phyloP scores from a whole-genome alignment of 768 basidiomycete genomes.

The Hypsizygus marmoreus region DNA sequence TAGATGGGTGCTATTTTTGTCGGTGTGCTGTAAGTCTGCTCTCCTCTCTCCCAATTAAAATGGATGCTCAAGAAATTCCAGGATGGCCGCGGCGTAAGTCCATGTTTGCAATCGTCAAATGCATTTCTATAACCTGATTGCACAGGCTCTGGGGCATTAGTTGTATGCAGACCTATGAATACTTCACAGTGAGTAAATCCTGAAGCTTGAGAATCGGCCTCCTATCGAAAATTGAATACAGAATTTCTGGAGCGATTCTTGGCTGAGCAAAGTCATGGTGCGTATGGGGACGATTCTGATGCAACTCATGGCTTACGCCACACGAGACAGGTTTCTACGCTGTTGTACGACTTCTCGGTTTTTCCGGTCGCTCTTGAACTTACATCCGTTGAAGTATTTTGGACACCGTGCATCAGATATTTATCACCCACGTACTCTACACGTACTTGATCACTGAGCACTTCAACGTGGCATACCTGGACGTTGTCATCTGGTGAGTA shows the following conservation, averaged over 20 bases:
- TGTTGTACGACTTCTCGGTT: conserved; percentile 7
- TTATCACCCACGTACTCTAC: conserved; percentile 8
- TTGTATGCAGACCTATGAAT: conserved; percentile 16
- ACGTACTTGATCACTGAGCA: conserved; percentile 9
- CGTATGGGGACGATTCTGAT: neutral
- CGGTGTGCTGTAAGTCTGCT: conserved; percentile 12
- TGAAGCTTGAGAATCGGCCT: too few species aligned
- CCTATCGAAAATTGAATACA: too few species aligned
- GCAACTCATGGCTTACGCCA: neutral
- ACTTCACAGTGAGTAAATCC: conserved; percentile 9
- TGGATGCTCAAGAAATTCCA: neutral
- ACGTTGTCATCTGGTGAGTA: conserved; percentile 10
- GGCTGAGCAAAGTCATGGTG: conserved; percentile 10
- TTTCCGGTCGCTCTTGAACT: neutral
- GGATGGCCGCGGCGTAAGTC: conserved; percentile 15
- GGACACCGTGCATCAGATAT: conserved; percentile 13
- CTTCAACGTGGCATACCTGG: conserved; percentile 8
- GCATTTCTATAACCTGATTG: neutral
- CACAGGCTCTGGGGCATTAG: conserved; percentile 15
- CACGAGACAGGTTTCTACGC: too few species aligned
- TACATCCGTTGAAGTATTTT: neutral
- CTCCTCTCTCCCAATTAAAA: neutral
- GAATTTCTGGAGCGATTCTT: conserved; percentile 10
- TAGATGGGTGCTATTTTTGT: conserved; percentile 15
- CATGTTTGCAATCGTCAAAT: too few species aligned